Evolutionary conservation across 345 rosid species (phyloP), one percentile per base, ranked within the genome.

Genomic region (Abelmoschus esculentus): DNA sequence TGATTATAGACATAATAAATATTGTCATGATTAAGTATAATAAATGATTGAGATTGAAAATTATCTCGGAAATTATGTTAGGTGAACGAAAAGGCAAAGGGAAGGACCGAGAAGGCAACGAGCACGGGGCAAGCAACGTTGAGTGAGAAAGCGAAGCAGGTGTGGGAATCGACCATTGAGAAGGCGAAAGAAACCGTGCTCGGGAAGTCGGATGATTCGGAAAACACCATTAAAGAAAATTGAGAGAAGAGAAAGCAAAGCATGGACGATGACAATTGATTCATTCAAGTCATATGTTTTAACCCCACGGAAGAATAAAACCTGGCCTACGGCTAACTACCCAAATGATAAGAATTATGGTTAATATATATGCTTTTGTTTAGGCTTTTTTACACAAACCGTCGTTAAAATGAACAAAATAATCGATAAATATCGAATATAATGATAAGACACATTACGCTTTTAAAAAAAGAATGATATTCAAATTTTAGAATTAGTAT

Each of bases 211-310:
- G 75, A 71, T 17, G 82, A 78, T 10, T 26, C 86, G 1, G 77
- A 83, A 22, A 1, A 22, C 26, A 22, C 1, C 26, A 22, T 22
- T 22, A 22, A 22, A 56, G 79, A 79, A 44, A 32, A 32, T 4
- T 52, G 1, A 49, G 72, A 66, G 31, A 76, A 66, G 76, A 72
- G 4, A 74, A 72, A 78, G 66, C 67, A 70, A 28, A 65, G 73
- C 81, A 79, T 81, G 76, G 74, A 85, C 82, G 29, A 74, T 66
- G 79, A 79, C n/a, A 70, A 67, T 31, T 64, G 6, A 26, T 64
- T 42, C 0, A 64, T 42, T 19, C 36, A 4, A 32, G 4, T 32
- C 36, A 32, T 32, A 32, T 32, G 36, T 32, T 32, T 32, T 32
- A 32, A 32, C 44, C 22, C 57, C 56, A 1, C 5, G 19, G 0